Evolutionary conservation across 306 rosid genomes (phyloP), one percentile per base, ranked within the genome.

Genomic region (Geum urbanum): DNA sequence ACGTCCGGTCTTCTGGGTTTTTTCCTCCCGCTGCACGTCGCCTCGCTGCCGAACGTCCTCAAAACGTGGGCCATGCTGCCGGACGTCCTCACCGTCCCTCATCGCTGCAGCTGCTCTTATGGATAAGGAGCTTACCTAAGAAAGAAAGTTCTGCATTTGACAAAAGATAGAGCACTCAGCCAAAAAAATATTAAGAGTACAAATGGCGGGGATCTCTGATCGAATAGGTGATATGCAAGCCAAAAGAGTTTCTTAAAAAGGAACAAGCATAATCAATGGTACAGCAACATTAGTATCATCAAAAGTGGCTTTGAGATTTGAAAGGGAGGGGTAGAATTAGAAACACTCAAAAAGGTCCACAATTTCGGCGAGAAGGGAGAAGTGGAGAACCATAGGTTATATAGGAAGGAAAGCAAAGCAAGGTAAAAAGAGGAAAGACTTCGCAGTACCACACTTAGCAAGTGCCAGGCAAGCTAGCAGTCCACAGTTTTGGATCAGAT

Each of bases 401-500:
- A 43, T 43, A 0, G 14, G 67, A 16, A 7, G 5, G 8, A 22
- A 41, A 50, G 47, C 32, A 50, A 35, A 6, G 46, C 27, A 49
- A 32, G 9, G 59, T 9, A 32, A 67, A 52, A 16, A 35, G 35
- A 10, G 27, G 16, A 35, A 50, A 32, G 0, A 3, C 9, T 11
- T 32, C 49, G 71, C 58, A 32, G 10, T 45, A 15, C 40, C 45
- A 32, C 7, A 35, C 1, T n/a, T 4, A 8, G 7, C 48, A 50
- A 35, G 37, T 67, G 71, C 71, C 51, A 39, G 16, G n/a, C 37
- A 16, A 67, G 37, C 71, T 14, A 32, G 47, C 47, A n/a, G 10
- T 15, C 3, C 71, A 27, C 3, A 1, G 32, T 9, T 67, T 44
- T 64, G 37, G 52, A 24, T 4, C 3, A 43, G 9, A n/a, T n/a